A percentile compares a stretch with the other conserved stretches of the same genome.
Evolutionary conservation across 2,329 filamentous ascomycete species (phyloP).

Genomic region (Magnaporthiopsis incrustans): DNA sequence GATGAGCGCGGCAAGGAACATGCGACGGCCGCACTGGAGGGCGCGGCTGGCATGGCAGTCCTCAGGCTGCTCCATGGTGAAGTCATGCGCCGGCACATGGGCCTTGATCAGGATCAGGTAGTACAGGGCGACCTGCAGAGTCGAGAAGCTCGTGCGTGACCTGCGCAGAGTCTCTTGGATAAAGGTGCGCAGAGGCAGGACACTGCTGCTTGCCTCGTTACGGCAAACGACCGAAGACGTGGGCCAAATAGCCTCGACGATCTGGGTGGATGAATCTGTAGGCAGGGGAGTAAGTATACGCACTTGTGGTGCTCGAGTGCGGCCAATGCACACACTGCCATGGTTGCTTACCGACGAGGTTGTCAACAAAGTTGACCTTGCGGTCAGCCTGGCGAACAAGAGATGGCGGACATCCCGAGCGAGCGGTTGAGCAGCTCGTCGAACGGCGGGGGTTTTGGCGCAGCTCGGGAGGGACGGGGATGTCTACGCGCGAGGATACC

Average conservation of each 20-base stretch:
- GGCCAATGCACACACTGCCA: not conserved
- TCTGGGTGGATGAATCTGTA: constrained; percentile 91
- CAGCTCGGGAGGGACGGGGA: constrained; percentile 45
- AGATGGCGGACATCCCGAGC: constrained; percentile 59
- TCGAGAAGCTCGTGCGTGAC: constrained; percentile 95
- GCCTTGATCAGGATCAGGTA: constrained; percentile 92
- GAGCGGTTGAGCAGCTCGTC: constrained; percentile 43
- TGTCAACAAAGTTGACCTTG: constrained; percentile 93
- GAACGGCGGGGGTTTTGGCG: constrained; percentile 57
- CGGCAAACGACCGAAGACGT: constrained; percentile 73
- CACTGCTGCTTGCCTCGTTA: constrained; percentile 63
- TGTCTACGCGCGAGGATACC: constrained; percentile 25
- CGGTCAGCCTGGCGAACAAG: constrained; percentile 83
- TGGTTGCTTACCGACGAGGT: constrained; percentile 78
- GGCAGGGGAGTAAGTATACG: constrained; percentile 24
- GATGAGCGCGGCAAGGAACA: constrained; percentile 93
- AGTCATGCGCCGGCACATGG: constrained; percentile 74
- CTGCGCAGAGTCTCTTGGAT: constrained; percentile 95
- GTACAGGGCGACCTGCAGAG: constrained; percentile 90
- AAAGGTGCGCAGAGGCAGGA: constrained; percentile 86
- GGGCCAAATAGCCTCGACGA: constrained; percentile 96
- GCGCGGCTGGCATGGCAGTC: constrained; percentile 67
- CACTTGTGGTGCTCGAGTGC: not conserved
- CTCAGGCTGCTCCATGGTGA: constrained; percentile 75
- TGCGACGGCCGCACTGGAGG: constrained; percentile 89